Evolutionary conservation across 2,329 filamentous ascomycete species (phyloP).

Genomic region (Fusarium abutilonis): DNA sequence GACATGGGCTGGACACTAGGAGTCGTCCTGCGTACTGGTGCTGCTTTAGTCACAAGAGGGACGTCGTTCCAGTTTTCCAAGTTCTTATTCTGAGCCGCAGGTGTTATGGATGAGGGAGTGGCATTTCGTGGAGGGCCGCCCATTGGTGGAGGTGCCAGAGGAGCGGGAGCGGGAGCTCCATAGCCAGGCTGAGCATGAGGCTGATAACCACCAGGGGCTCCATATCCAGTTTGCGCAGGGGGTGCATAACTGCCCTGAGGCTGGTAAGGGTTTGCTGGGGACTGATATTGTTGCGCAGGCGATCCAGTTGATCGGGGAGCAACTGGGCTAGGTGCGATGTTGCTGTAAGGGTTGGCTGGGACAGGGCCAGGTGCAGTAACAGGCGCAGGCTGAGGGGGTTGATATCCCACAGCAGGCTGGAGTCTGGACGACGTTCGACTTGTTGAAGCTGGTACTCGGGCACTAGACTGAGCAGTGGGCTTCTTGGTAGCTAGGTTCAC

Average conservation of each 20-base stretch:
- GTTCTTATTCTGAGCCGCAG: slow-evolving; percentile 75
- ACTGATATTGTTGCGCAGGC: slow-evolving; percentile 51
- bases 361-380: slow-evolving; percentile 41
- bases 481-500: slow-evolving; percentile 82
- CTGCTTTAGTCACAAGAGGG: slow-evolving; percentile 79
- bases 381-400: slow-evolving; percentile 55
- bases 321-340: slow-evolving; percentile 49
- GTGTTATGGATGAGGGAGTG: slow-evolving; percentile 70
- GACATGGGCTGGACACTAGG: slow-evolving; percentile 74
- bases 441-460: slow-evolving; percentile 44
- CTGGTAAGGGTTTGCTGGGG: slow-evolving; percentile 52
- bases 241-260: slow-evolving; percentile 42
- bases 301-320: slow-evolving; percentile 38
- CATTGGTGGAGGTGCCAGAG: slow-evolving; percentile 49
- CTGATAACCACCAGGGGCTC: slow-evolving; percentile 59
- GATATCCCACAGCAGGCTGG: slow-evolving; percentile 57
- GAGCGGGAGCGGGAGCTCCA: slow-evolving; percentile 44
- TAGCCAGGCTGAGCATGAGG: slow-evolving; percentile 58
- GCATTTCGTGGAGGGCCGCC: slow-evolving; percentile 64
- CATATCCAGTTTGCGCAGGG: slow-evolving; percentile 52
- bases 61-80: slow-evolving; percentile 94
- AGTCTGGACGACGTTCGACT: slow-evolving; percentile 54
- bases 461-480: slow-evolving; percentile 42
- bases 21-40: slow-evolving; percentile 76
- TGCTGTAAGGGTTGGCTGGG: slow-evolving; percentile 54